Conservation (phyloP, 305 asterid genomes). For the Withania somnifera region DNA sequence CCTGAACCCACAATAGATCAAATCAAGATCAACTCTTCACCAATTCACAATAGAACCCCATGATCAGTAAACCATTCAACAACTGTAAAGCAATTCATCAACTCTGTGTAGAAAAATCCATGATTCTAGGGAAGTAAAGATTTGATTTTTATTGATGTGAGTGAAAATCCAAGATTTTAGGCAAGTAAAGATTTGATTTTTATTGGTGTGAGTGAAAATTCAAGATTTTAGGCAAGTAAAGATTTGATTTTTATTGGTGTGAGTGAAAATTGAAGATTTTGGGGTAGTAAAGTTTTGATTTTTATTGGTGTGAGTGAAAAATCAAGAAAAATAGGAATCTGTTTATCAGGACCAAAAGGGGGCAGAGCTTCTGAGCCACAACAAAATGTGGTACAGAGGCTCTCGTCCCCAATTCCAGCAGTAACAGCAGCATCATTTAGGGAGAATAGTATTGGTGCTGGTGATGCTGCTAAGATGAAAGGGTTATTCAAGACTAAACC, state of each 20-base stretch:
- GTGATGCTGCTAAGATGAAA: conserved; percentile 43
- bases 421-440: conserved; percentile 4
- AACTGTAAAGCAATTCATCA: too few relatives aligned
- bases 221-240: too few relatives aligned
- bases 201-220: too few relatives aligned
- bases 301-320: background rate
- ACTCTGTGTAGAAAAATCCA: too few relatives aligned
- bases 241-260: background rate
- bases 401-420: conserved; percentile 8
- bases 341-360: conserved; percentile 47
- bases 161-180: too few relatives aligned
- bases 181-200: too few relatives aligned
- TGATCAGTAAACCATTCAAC: too few relatives aligned
- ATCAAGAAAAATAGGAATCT: conserved; percentile 51
- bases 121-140: too few relatives aligned
- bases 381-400: conserved; percentile 7
- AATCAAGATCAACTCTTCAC: background rate
- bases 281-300: too few relatives aligned
- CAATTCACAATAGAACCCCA: background rate
- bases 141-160: too few relatives aligned
- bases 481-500: conserved; percentile 71
- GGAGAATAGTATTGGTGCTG: conserved; percentile 19
- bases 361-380: conserved; percentile 20
- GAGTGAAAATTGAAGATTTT: background rate
- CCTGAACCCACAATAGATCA: background rate